These are phyloP conservation scores for Neocatenulostroma microsporum DNA, from an alignment of 2,329 filamentous ascomycete genomes.

Conservation along the genomic window DNA sequence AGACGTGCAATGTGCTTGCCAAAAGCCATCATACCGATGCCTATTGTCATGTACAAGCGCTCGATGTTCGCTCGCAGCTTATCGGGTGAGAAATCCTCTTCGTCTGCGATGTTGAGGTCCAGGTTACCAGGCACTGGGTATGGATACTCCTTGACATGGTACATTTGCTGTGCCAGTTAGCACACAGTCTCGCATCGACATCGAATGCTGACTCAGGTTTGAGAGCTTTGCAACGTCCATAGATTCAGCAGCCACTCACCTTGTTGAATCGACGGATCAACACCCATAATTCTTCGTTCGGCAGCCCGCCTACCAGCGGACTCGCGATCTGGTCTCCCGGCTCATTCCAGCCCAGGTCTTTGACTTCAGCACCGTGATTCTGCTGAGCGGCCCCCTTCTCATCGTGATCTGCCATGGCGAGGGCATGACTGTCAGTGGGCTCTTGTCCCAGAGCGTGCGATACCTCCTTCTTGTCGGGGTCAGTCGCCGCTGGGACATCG, in stretches of 20 bases:
- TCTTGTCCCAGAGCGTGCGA: conserved; percentile 31
- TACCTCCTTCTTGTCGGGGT: conserved; percentile 25
- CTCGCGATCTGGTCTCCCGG: conserved; percentile 47
- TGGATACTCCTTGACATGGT: conserved; percentile 61
- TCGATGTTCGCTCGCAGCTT: conserved; percentile 73
- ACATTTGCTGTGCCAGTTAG: conserved; percentile 56
- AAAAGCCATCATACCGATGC: conserved; percentile 57
- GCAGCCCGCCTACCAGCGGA: conserved; percentile 58
- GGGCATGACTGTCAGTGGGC: conserved; percentile 41
- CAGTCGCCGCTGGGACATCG: conserved; percentile 21
- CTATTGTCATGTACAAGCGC: conserved; percentile 71
- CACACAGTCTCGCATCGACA: too few species aligned
- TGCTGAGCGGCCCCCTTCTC: conserved; percentile 40
- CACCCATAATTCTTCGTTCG: conserved; percentile 67
- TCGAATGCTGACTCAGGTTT: too few species aligned
- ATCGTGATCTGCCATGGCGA: conserved; percentile 40
- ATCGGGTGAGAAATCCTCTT: conserved; percentile 78
- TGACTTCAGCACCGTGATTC: conserved; percentile 46
- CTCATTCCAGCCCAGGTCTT: conserved; percentile 63
- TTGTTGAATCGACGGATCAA: conserved; percentile 68
- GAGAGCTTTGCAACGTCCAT: too few species aligned
- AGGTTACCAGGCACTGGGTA: conserved; percentile 57
- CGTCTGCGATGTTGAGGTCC: conserved; percentile 71
- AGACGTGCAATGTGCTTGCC: conserved; percentile 69
- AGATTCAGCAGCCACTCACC: too few species aligned